A percentile compares a stretch with the other conserved stretches of the same genome.
phyloP scores from a whole-genome alignment of 345 rosid genomes.

The Moricandia moricandioides region DNA sequence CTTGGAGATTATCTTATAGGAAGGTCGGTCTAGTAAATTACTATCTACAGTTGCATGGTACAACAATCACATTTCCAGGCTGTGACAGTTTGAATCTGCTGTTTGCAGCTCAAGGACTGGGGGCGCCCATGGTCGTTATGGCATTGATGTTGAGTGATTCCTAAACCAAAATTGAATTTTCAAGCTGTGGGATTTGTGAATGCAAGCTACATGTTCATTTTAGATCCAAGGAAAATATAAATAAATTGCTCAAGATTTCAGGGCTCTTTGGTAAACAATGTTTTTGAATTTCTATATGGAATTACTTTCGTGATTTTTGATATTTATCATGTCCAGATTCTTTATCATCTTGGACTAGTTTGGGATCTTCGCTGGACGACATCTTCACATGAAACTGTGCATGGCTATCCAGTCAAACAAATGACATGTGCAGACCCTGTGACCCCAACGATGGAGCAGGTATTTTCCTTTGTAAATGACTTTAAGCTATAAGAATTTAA shows the following conservation, averaged over 20 bases:
- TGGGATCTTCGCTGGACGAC: constrained; percentile 82
- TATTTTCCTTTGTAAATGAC: constrained; percentile 32
- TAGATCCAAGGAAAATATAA: constrained; percentile 3
- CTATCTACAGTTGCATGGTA: constrained; percentile 5
- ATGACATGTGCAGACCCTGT: constrained; percentile 52
- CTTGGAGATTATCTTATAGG: constrained; percentile 93
- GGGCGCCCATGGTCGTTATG: constrained; percentile 91
- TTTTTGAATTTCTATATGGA: background rate
- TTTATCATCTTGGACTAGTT: constrained; percentile 80
- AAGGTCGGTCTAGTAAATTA: constrained; percentile 48
- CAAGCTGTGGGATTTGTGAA: constrained; percentile 4
- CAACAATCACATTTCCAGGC: background rate
- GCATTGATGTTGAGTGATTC: constrained; percentile 32
- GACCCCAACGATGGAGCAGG: constrained; percentile 68
- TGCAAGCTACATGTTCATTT: constrained; percentile 10
- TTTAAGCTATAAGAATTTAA: constrained; percentile 15
- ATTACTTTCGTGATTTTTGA: constrained; percentile 3
- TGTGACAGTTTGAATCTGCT: background rate
- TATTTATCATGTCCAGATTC: constrained; percentile 54
- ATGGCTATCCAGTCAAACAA: constrained; percentile 40
- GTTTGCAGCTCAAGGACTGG: constrained; percentile 63
- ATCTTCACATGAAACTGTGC: constrained; percentile 42
- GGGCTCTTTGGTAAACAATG: constrained; percentile 3
- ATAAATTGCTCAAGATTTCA: background rate
- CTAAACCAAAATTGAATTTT: constrained; percentile 2